phyloP scores from a whole-genome alignment of 805 yeast species.

The Wickerhamiella dianesei region DNA sequence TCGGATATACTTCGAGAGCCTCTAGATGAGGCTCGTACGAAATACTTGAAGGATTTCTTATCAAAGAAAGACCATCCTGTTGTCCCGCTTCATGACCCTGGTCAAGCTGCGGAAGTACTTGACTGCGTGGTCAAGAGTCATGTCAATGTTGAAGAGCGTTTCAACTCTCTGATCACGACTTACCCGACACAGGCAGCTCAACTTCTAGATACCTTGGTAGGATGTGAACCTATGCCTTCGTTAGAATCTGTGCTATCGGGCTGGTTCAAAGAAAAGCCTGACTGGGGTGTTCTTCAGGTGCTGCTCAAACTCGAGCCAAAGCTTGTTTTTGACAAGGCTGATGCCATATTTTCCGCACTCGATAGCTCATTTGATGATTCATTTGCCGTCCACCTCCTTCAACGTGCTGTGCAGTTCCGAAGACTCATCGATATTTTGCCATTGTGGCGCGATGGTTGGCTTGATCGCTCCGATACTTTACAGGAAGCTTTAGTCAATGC shows the following conservation, averaged over 20 bases:
- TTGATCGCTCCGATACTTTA: neutral
- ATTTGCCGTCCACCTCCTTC: neutral
- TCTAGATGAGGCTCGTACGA: neutral
- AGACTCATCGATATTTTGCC: slow-evolving; percentile 3
- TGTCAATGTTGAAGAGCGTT: slow-evolving; percentile 6
- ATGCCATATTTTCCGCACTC: neutral
- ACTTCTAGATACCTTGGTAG: slow-evolving; percentile 2
- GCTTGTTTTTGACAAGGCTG: neutral
- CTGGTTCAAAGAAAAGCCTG: neutral
- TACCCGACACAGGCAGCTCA: slow-evolving; percentile 5
- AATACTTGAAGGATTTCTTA: neutral
- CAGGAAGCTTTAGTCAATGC: slow-evolving; percentile 1
- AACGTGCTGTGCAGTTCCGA: slow-evolving; percentile 3
- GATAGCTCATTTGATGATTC: slow-evolving; percentile 3
- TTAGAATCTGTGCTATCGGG: too few species aligned
- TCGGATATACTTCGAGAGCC: neutral
- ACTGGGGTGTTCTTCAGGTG: neutral
- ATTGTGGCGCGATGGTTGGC: neutral
- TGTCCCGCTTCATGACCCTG: neutral
- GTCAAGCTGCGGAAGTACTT: neutral
- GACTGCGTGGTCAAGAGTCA: slow-evolving; percentile 2
- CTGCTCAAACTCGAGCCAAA: neutral
- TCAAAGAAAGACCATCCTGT: neutral
- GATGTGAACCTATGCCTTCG: slow-evolving; percentile 1
- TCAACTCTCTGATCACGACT: slow-evolving; percentile 1